Percentiles rank a stretch among this genome's conserved stretches.
phyloP scores from a whole-genome alignment of 2,329 filamentous ascomycete genomes.

The Fusarium nodosum region DNA sequence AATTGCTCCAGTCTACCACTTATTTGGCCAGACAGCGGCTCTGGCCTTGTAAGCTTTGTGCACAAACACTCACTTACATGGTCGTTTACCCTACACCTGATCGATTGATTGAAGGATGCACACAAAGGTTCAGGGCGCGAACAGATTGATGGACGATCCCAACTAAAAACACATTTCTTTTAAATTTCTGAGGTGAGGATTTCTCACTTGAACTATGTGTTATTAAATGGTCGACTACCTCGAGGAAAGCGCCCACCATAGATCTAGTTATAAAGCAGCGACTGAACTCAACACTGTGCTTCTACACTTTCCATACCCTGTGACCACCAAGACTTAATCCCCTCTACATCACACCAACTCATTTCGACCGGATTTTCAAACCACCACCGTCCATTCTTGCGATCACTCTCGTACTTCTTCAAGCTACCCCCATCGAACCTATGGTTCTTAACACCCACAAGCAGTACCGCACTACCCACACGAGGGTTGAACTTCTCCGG shows the following conservation, averaged over 20 bases:
- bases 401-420: constrained; percentile 61
- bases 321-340: constrained; percentile 62
- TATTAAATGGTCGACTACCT: background rate
- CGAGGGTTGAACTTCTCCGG: constrained; percentile 62
- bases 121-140: background rate
- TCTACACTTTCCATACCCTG: constrained; percentile 37
- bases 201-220: background rate
- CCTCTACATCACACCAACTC: constrained; percentile 64
- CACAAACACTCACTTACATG: background rate
- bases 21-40: background rate
- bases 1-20: too few relatives aligned
- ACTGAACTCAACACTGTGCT: background rate
- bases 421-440: constrained; percentile 63
- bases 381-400: constrained; percentile 62
- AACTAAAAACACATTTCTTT: background rate
- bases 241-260: background rate
- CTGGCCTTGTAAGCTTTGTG: background rate
- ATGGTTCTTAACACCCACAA: constrained; percentile 71
- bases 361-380: constrained; percentile 62
- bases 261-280: background rate
- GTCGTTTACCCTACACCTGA: background rate
- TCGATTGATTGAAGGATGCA: background rate
- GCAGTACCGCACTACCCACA: constrained; percentile 64
- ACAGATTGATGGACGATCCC: background rate
- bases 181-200: background rate